Evolutionary conservation across 2,329 filamentous ascomycete species (phyloP).

Genomic region (Xylariaceae sp.): DNA sequence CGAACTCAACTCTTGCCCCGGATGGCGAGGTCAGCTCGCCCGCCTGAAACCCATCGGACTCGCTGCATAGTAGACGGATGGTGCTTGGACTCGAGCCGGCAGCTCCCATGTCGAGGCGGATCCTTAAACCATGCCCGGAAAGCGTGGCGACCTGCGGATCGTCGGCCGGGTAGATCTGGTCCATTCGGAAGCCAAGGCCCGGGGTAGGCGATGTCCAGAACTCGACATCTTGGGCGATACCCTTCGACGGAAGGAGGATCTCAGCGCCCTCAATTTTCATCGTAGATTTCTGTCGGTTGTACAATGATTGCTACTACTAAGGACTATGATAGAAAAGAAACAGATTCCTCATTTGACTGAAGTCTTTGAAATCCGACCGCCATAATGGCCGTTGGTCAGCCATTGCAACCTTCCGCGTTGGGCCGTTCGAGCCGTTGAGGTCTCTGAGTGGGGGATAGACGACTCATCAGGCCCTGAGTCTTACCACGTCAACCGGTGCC

Average conservation of each 20-base stretch:
- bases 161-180: constrained; percentile 20
- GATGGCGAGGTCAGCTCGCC: constrained; percentile 17
- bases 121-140: constrained; percentile 16
- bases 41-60: constrained; percentile 1
- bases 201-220: constrained; percentile 16
- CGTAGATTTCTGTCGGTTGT: too few species aligned
- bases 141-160: constrained; percentile 17
- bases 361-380: too few species aligned
- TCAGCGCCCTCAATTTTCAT: constrained; percentile 18
- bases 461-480: too few species aligned
- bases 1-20: constrained; percentile 15
- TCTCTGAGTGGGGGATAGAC: too few species aligned
- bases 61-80: constrained; percentile 15
- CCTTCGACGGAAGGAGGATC: constrained; percentile 18
- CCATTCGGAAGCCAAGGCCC: constrained; percentile 20
- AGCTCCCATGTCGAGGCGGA: constrained; percentile 17
- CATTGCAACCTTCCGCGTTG: too few species aligned
- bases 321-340: too few species aligned
- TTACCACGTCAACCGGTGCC: too few species aligned
- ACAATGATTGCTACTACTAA: too few species aligned
- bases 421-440: too few species aligned
- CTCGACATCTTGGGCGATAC: constrained; percentile 18
- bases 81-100: not conserved
- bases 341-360: too few species aligned
- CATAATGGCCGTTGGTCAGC: too few species aligned